Conservation (phyloP, 1,139 yeast genomes). For the Yamadazyma friedrichii region DNA sequence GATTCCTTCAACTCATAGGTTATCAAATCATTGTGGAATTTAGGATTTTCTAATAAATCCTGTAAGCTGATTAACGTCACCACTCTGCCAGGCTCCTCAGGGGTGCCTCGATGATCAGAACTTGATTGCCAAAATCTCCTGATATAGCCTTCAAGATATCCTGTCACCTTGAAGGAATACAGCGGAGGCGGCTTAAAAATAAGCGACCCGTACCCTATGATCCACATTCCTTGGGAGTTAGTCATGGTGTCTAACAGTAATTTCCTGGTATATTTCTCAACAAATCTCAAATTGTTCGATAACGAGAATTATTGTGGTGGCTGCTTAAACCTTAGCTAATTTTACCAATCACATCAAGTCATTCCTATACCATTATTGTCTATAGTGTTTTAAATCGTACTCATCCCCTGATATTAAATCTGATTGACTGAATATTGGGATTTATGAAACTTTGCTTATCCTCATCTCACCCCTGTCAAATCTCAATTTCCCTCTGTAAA, state of each 20-base stretch:
- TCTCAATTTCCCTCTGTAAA: neutral
- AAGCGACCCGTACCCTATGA: conserved; percentile 88
- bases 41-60: conserved; percentile 43
- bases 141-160: conserved; percentile 71
- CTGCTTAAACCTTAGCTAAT: too few species aligned
- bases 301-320: neutral
- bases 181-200: conserved; percentile 91
- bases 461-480: neutral
- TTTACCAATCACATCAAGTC: too few species aligned
- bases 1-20: conserved; percentile 32
- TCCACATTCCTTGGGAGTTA: conserved; percentile 53
- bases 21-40: conserved; percentile 47
- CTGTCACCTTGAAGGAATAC: conserved; percentile 59
- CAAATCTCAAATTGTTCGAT: neutral
- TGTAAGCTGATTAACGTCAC: conserved; percentile 69
- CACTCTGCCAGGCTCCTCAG: conserved; percentile 81
- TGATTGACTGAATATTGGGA: too few species aligned
- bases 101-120: conserved; percentile 88
- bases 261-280: neutral
- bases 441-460: too few species aligned
- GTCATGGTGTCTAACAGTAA: neutral
- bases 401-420: too few species aligned
- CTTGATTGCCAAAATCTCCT: conserved; percentile 92
- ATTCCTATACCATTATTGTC: too few species aligned
- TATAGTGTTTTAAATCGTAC: too few species aligned